Percentiles rank a stretch among this genome's conserved stretches.
Conservation (phyloP, 768 basidiomycete genomes). For the Cystofilobasidium macerans region DNA sequence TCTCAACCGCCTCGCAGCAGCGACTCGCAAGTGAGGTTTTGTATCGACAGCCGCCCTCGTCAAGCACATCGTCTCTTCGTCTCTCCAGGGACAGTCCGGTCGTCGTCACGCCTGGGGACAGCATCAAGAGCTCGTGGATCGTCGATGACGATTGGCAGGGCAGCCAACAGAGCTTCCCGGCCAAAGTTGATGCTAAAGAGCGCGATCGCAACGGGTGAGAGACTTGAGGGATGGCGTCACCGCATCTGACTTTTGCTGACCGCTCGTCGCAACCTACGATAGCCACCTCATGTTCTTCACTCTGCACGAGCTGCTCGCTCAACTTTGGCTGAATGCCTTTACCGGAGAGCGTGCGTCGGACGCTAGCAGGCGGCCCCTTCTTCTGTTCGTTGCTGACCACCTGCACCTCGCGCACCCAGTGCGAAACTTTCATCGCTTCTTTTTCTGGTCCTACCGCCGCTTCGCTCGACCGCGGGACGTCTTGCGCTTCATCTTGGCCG, state of each 20-base stretch:
- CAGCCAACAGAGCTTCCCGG: neutral
- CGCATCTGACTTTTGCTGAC: neutral
- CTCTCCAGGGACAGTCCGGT: neutral
- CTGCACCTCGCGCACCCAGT: conserved; percentile 42
- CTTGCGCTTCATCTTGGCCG: conserved; percentile 75
- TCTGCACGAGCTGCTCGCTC: neutral
- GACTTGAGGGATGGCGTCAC: no score
- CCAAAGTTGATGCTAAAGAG: neutral
- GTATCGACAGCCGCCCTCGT: neutral
- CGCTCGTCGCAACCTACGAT: neutral
- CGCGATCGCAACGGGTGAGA: neutral
- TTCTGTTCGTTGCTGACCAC: no score
- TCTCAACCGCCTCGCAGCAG: neutral
- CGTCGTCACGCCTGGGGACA: neutral
- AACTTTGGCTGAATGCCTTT: conserved; percentile 1
- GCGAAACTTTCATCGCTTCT: conserved; percentile 63
- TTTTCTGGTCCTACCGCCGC: conserved; percentile 70
- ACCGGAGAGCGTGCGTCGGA: neutral
- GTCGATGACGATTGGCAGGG: neutral
- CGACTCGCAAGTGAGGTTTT: neutral
- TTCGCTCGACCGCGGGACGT: conserved; percentile 69
- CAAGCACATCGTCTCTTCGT: neutral
- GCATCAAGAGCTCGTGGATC: neutral
- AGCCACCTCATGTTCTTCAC: conserved; percentile 7
- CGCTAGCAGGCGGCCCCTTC: no score